Base-by-base conservation (phyloP, 1,284 basidiomycete genomes). In the Naganishia cerealis region DNA sequence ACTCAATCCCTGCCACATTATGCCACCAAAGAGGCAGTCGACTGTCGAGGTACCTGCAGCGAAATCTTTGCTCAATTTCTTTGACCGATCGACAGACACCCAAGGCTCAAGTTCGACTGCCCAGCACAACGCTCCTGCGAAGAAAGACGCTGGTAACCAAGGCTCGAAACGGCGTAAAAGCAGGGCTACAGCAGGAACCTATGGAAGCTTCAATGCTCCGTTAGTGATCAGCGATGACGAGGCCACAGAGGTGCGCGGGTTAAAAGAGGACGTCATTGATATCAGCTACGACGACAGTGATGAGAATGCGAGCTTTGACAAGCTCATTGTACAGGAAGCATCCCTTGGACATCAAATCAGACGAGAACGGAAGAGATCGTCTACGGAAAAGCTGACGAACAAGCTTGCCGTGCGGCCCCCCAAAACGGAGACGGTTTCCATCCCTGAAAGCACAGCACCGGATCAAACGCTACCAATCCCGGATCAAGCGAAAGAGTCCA, bases 211-310 rank as follows among this genome's bases (percentile, higher is more conserved):
- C 18, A 62, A 42, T 33, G 61, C 50, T 16, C 61, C 61, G 12
- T 26, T 63, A 21, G 50, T 63, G 50, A 66, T 46, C 40, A 56
- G 54, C 18, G 54, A 66, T 33, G 63, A 57, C 24, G 63, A 66
- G n/a, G 54, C 46, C 3, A 21, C 15, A 3, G 26, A 56, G 1
- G 10, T 0, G 8, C 24, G 40, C 36, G 39, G 15, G 15, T 15
- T 4, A 9, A 8, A 66, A 13, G 26, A 8, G 21, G 53, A 21
- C n/a, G 29, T 39, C 18, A 21, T 48, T 10, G 42, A 36, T 57
- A 21, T 40, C 7, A 50, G 46, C 21, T n/a, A 50, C 21, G 46
- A 50, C 15, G 63, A 36, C 29, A 21, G 9, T 12, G 24, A 16
- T 40, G 52, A 55, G 26, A 48, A 40, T 8, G 40, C 26, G 24